Conservation (phyloP, 495 filamentous ascomycete genomes). For the Amorphotheca resinae region DNA sequence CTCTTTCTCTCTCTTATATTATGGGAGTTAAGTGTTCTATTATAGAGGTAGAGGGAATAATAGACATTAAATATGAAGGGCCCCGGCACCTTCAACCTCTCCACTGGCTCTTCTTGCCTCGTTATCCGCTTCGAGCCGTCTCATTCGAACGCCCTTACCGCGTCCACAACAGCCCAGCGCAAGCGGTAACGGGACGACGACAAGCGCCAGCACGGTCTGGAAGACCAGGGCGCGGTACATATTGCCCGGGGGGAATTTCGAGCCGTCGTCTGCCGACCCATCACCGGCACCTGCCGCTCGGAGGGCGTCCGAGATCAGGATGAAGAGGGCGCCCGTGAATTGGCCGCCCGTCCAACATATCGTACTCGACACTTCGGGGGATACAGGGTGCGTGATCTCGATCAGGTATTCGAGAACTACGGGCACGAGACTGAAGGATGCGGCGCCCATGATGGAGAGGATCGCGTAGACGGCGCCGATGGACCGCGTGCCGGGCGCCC, state of each 20-base stretch:
- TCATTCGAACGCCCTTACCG: constrained; percentile 33
- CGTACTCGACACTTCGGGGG: constrained; percentile 74
- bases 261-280: constrained; percentile 23
- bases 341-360: constrained; percentile 78
- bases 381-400: constrained; percentile 75
- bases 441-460: constrained; percentile 59
- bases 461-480: constrained; percentile 64
- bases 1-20: too few species aligned
- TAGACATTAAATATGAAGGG: too few species aligned
- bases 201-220: constrained; percentile 54
- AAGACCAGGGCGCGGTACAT: constrained; percentile 71
- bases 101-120: constrained; percentile 2
- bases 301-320: constrained; percentile 69
- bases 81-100: neutral
- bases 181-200: constrained; percentile 53
- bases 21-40: too few species aligned
- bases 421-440: constrained; percentile 70
- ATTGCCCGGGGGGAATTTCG: constrained; percentile 42
- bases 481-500: constrained; percentile 57
- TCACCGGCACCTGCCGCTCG: constrained; percentile 36
- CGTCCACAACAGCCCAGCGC: constrained; percentile 54
- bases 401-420: constrained; percentile 77
- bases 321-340: constrained; percentile 68
- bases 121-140: constrained; percentile 47
- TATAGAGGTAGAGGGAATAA: too few species aligned